phyloP scores from a whole-genome alignment of 495 filamentous ascomycete species.

The Podospora anserina region DNA sequence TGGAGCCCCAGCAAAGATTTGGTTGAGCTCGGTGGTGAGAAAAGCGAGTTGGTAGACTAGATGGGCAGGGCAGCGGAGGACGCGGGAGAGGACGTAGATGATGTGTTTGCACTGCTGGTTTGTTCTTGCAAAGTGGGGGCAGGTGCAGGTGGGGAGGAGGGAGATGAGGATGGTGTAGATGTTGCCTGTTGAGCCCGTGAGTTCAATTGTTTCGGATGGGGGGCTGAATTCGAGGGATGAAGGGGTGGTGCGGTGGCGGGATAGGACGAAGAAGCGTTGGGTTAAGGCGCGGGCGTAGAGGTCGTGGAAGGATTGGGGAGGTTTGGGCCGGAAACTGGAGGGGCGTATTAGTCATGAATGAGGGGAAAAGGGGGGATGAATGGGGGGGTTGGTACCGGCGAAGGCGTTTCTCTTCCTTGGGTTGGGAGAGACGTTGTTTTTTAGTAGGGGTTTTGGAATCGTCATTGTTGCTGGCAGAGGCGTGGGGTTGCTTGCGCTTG shows the following conservation, averaged over 20 bases:
- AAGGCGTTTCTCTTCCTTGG: slow-evolving; percentile 7
- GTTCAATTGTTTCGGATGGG: slow-evolving; percentile 49
- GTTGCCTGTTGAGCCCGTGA: slow-evolving; percentile 74
- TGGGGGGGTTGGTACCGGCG: slow-evolving; percentile 33
- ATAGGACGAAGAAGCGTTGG: slow-evolving; percentile 45
- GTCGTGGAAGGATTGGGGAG: slow-evolving; percentile 36
- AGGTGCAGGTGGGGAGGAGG: slow-evolving; percentile 62
- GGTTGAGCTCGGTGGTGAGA: slow-evolving; percentile 59
- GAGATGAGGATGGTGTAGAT: slow-evolving; percentile 58
- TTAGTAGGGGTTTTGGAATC: neutral
- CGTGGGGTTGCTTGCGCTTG: slow-evolving; percentile 2
- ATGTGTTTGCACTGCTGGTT: slow-evolving; percentile 67
- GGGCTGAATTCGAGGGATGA: slow-evolving; percentile 26
- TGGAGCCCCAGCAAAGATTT: slow-evolving; percentile 58
- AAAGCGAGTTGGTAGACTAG: slow-evolving; percentile 75
- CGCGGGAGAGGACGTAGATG: slow-evolving; percentile 57
- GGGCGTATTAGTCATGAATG: slow-evolving; percentile 22
- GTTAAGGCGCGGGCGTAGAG: slow-evolving; percentile 40
- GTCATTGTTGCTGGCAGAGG: neutral
- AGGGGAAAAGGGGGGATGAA: slow-evolving; percentile 32
- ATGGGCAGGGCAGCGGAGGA: slow-evolving; percentile 59
- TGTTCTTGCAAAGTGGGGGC: slow-evolving; percentile 57
- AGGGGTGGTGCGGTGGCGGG: slow-evolving; percentile 30
- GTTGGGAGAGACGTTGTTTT: neutral
- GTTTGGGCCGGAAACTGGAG: slow-evolving; percentile 34